Evolutionary conservation across 768 basidiomycete genomes (phyloP), one percentile per base, ranked within the genome.

Genomic region (Trametes elegans): DNA sequence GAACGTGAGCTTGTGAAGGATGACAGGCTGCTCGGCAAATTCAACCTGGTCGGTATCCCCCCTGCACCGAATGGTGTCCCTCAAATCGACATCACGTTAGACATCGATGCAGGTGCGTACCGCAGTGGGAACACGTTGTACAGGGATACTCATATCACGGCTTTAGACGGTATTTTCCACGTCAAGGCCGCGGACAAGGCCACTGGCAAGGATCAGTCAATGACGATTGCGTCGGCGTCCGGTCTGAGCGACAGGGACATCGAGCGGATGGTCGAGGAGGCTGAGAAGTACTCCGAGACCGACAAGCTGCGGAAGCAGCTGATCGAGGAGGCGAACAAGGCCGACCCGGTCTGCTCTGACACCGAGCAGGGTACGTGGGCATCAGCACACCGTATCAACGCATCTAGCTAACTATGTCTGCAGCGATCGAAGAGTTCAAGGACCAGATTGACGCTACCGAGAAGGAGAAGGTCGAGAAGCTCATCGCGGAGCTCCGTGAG

Each of bases 1-100:
- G 97, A 99, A 79, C 95, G 97, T 77, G 97, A 98, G 70, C 85
- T 98, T 63, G 95, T 98, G 53, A 81, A 90, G 51, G 97, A 98
- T 78, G 98, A 98, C 86, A 99, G 98, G 76, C 76, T 98, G 7
- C 88, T 99, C 54, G 97, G 97, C 59, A 96, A 98, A 79, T 99
- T 99, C 88, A 97, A 98, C 76, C 90, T 99, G 58, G 93, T 95
- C 57, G 97, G 96, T 47, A 94, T 99, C 54, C 96, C 97, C 5
- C 87, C 87, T 29, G 84, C 85, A 10, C 84, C 83, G 35, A 86
- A 85, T 74, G 83, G 83, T 64, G 80, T 88, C 24, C 87, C 87
- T 52, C 88, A 89, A 69, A 85, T 89, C 60, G 84, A 87, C 67
- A 88, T 89, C 65, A 87, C 87, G n/a, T 89, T 99, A 69, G 97